Conservation (phyloP, 257 asterid species). For the Scutellaria baicalensis region DNA sequence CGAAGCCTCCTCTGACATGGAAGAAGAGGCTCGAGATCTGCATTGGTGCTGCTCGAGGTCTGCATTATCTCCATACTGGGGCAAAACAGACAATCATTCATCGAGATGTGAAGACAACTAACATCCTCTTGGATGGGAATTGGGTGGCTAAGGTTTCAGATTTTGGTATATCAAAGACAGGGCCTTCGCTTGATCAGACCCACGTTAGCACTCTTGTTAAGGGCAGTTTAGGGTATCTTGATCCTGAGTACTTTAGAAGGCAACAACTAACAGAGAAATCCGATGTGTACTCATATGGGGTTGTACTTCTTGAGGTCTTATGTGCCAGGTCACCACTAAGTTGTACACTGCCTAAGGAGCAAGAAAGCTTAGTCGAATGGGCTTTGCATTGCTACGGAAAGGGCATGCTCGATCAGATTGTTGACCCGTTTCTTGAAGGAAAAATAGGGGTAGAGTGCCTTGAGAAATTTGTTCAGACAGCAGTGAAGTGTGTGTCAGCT, state of each 20-base stretch:
- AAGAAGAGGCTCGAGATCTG: slow-evolving; percentile 38
- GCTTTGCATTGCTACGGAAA: slow-evolving; percentile 19
- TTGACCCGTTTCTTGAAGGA: slow-evolving; percentile 32
- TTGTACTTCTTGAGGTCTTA: slow-evolving; percentile 28
- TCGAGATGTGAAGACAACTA: slow-evolving; percentile 41
- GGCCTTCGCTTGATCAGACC: slow-evolving; percentile 17
- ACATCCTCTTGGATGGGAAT: slow-evolving; percentile 36
- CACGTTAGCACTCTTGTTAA: slow-evolving; percentile 41
- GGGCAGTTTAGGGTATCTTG: slow-evolving; percentile 43
- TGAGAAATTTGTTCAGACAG: slow-evolving; percentile 30
- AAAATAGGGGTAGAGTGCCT: slow-evolving; percentile 30
- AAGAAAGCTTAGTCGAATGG: slow-evolving; percentile 41
- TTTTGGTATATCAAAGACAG: slow-evolving; percentile 36
- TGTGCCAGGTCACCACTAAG: slow-evolving; percentile 32
- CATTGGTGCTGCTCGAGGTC: slow-evolving; percentile 35
- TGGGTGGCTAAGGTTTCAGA: slow-evolving; percentile 39
- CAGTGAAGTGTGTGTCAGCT: slow-evolving; percentile 28
- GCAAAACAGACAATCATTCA: slow-evolving; percentile 37
- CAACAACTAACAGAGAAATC: slow-evolving; percentile 39
- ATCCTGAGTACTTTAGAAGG: slow-evolving; percentile 33
- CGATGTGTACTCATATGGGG: slow-evolving; percentile 36
- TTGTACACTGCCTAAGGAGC: slow-evolving; percentile 30
- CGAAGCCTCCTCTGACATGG: slow-evolving; percentile 28
- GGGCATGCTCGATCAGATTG: slow-evolving; percentile 25
- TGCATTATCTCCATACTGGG: slow-evolving; percentile 44